Evolutionary conservation across 176 grass and related monocot genomes (phyloP), one percentile per base, ranked within the genome.

Genomic region (Tillandsia fasciculata): DNA sequence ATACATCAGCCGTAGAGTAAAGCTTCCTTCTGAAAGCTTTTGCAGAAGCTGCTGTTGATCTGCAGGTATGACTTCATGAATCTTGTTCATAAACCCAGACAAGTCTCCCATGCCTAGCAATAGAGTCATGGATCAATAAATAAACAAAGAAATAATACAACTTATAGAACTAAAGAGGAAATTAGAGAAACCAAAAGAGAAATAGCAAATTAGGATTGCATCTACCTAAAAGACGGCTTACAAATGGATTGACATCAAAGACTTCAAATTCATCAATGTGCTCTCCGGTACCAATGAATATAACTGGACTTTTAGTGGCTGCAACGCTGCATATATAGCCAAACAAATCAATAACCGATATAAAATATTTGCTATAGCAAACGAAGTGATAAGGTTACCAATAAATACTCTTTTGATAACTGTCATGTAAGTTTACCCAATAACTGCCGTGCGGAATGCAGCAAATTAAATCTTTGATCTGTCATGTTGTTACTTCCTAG

Each of bases 271-370:
- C 86, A 69, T 92, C 77, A 4, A 93, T 83, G 75, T 93, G 89
- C 58, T 99, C 94, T 77, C 94, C 87, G 68, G 94, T 99, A 77
- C 94, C 94, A 76, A 99, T 90, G 78, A 99, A 99, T 83, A 93
- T 99, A 61, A 93, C 94, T 49, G 87, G 87, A 79, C 94, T 99
- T 86, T 82, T 99, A 26, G 94, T 99, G 65, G 94, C 89, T 49
- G 87, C 89, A 2, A 99, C 94, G 10, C 94, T 99, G 72, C 2
- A 58, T n/a, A 58, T 17, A n/a, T n/a, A 17, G 7, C 15, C 15
- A 7, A 58, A 1, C 14, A n/a, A 13, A 58, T n/a, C 27, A 28
- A 28, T 28, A 28, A 28, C 27, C 18, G 53, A n/a, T 17, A 58
- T 28, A 2, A 28, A 28, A 28, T 28, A 28, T 28, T 28, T 2